A percentile compares a stretch with the other conserved stretches of the same genome.
phyloP scores from a whole-genome alignment of 305 asterid species.

The Fraxinus greggii region DNA sequence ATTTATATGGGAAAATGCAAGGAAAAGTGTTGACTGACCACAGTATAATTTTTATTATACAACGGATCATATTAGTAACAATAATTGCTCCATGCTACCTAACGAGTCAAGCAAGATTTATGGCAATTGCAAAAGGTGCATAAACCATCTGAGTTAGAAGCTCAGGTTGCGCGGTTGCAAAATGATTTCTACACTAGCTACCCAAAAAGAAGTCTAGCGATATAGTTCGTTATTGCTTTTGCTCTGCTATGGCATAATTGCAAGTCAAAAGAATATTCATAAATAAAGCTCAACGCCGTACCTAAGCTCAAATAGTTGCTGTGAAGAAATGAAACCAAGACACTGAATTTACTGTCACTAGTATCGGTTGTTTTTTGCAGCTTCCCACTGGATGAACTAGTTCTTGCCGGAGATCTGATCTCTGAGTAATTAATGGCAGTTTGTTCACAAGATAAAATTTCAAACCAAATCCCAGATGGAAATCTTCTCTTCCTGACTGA shows the following conservation, averaged over 20 bases:
- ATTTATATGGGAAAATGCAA: neutral
- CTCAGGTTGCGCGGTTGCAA: neutral
- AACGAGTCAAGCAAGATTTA: neutral
- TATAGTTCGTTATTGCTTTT: neutral
- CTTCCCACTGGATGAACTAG: conserved; percentile 28
- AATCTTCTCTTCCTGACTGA: conserved; percentile 61
- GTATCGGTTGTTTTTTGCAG: conserved; percentile 20
- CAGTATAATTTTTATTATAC: neutral
- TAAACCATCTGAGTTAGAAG: neutral
- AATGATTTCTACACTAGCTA: neutral
- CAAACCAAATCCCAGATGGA: conserved; percentile 85
- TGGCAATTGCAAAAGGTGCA: neutral
- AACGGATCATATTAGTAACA: neutral
- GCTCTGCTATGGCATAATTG: neutral
- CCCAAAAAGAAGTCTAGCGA: neutral
- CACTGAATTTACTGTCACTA: conserved; percentile 31
- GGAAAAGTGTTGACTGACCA: neutral
- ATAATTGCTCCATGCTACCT: neutral
- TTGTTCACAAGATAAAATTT: conserved; percentile 41
- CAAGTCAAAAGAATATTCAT: neutral
- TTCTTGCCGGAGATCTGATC: conserved; percentile 21
- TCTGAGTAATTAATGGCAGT: conserved; percentile 25
- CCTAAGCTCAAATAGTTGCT: conserved; percentile 76
- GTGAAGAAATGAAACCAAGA: conserved; percentile 69
- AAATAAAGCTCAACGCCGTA: conserved; percentile 27